phyloP scores from a whole-genome alignment of 768 basidiomycete species.

The Mycena filopes region DNA sequence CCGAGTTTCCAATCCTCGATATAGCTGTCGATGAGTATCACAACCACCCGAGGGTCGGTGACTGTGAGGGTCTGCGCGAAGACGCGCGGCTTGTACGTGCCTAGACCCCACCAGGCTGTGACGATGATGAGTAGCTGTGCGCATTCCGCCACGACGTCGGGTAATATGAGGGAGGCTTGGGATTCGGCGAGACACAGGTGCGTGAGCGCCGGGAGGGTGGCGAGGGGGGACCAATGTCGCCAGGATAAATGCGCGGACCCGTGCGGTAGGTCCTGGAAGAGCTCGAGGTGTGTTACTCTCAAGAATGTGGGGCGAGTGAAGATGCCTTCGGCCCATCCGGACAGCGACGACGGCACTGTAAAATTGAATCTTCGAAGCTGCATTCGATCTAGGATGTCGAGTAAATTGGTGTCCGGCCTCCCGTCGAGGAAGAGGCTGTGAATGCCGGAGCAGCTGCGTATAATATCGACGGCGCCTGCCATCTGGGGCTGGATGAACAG shows the following conservation, averaged over 20 bases:
- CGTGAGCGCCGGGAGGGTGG: conserved; percentile 11
- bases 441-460: not conserved
- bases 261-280: not conserved
- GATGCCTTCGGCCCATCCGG: not conserved
- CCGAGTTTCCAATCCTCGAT: not conserved
- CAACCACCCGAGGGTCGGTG: conserved; percentile 5
- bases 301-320: not conserved
- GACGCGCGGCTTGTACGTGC: too few relatives aligned
- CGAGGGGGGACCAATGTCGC: not conserved
- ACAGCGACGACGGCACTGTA: not conserved
- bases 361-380: not conserved
- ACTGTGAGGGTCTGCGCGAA: not conserved
- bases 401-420: not conserved
- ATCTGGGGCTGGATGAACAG: not conserved
- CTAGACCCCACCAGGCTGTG: not conserved
- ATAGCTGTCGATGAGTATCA: not conserved
- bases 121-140: not conserved
- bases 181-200: not conserved
- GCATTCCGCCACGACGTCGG: not conserved
- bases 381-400: not conserved
- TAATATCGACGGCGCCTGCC: not conserved
- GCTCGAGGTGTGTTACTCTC: not conserved
- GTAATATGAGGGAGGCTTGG: not conserved
- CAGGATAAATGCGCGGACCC: not conserved
- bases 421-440: not conserved